Conservation (phyloP, 2,329 filamentous ascomycete species). For the Fusarium keratoplasticum region DNA sequence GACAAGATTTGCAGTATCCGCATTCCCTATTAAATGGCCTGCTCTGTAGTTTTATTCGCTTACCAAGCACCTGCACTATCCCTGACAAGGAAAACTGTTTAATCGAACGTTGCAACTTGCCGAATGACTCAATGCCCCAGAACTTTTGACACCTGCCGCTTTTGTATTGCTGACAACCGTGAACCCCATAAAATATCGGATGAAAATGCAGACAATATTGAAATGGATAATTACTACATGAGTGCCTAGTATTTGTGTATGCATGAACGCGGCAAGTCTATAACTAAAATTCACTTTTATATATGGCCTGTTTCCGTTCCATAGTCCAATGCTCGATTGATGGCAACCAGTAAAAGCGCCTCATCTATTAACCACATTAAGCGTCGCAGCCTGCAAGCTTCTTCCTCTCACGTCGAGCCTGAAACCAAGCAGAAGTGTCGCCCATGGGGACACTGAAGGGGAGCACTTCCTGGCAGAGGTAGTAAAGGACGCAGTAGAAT, state of each 20-base stretch:
- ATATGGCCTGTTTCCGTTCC: not conserved
- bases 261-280: not conserved
- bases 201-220: not conserved
- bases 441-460: conserved; percentile 41
- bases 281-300: not conserved
- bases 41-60: not conserved
- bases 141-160: not conserved
- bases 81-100: not conserved
- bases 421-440: conserved; percentile 29
- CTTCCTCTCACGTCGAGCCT: conserved; percentile 12
- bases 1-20: not conserved
- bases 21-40: not conserved
- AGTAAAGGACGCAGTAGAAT: conserved; percentile 37
- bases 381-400: not conserved
- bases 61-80: not conserved
- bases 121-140: not conserved
- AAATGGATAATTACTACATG: not conserved
- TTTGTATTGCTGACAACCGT: not conserved
- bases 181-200: not conserved
- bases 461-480: conserved; percentile 41
- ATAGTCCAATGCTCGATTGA: not conserved
- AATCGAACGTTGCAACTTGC: not conserved
- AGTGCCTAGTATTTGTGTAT: not conserved
- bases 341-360: not conserved
- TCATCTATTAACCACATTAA: not conserved